These are phyloP conservation scores for Meira miltonrushii DNA, from an alignment of 1,284 basidiomycete genomes.

Conservation along the genomic window DNA sequence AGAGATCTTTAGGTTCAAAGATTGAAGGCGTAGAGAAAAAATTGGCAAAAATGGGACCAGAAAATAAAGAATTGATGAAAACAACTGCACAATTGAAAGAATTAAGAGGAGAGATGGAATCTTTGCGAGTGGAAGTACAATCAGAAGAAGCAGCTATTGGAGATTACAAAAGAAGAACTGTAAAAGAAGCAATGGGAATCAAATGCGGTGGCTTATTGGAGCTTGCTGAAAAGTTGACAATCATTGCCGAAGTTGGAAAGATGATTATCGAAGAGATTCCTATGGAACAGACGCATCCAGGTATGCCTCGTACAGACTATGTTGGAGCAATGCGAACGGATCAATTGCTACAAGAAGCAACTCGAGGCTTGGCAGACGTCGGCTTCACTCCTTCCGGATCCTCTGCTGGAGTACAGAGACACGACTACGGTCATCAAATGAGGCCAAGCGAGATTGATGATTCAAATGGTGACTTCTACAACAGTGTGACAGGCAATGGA, in stretches of 20 bases:
- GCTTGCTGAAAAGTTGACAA: constrained; percentile 74
- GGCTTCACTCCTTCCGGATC: constrained; percentile 30
- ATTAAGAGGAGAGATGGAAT: constrained; percentile 68
- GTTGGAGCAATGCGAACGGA: constrained; percentile 50
- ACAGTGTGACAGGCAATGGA: constrained; percentile 16
- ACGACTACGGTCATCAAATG: constrained; percentile 11
- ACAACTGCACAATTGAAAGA: constrained; percentile 73
- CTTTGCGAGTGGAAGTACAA: constrained; percentile 76
- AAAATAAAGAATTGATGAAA: constrained; percentile 72
- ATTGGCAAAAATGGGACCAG: constrained; percentile 80
- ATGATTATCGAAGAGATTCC: constrained; percentile 76
- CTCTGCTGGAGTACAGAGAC: constrained; percentile 17
- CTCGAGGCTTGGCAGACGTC: constrained; percentile 36
- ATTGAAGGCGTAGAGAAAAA: constrained; percentile 86
- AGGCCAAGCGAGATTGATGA: constrained; percentile 18
- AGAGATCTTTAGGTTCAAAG: constrained; percentile 65
- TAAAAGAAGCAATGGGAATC: constrained; percentile 69
- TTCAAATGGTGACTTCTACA: constrained; percentile 17
- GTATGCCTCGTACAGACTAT: constrained; percentile 70
- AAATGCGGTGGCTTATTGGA: constrained; percentile 85
- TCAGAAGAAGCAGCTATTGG: constrained; percentile 73
- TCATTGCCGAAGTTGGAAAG: constrained; percentile 75
- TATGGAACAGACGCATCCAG: constrained; percentile 72
- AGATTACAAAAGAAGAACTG: constrained; percentile 73
- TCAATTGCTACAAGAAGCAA: constrained; percentile 36